Evolutionary conservation across 139 green algal species (phyloP).

Genomic region (Eudorina sp.): DNA sequence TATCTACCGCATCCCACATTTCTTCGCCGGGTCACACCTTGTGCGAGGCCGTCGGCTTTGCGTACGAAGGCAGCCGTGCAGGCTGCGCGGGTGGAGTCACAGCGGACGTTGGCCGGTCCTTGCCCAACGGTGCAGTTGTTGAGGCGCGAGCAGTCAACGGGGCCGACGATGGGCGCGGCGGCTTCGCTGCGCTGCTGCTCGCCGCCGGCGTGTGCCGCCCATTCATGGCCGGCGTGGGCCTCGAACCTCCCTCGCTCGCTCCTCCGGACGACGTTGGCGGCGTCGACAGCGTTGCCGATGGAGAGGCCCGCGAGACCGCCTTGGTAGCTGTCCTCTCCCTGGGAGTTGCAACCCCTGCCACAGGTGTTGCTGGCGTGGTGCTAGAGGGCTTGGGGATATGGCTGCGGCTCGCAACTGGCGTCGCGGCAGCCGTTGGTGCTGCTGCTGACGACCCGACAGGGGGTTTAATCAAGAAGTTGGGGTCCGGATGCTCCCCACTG

Average conservation of each 20-base stretch:
- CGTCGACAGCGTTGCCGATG: neutral
- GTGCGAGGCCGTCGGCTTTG: constrained; percentile 32
- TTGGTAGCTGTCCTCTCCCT: neutral
- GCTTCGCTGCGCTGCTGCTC: neutral
- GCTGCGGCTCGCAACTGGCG: neutral
- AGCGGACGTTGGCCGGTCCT: constrained; percentile 7
- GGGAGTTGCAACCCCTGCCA: neutral
- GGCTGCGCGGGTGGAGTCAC: neutral
- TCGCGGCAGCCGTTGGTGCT: neutral
- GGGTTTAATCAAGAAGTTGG: constrained; percentile 43
- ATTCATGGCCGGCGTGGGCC: constrained; percentile 10
- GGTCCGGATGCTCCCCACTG: constrained; percentile 13
- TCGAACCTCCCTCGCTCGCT: neutral
- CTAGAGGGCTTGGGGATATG: constrained; percentile 24
- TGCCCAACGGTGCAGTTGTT: neutral
- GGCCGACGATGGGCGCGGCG: constrained; percentile 22
- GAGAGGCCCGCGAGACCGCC: neutral
- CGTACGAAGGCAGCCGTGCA: constrained; percentile 40
- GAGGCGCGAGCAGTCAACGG: constrained; percentile 9
- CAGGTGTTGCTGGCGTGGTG: neutral
- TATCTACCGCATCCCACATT: neutral
- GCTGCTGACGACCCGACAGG: neutral
- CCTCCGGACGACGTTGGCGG: neutral
- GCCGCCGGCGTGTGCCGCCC: constrained; percentile 28
- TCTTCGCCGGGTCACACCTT: constrained; percentile 12